Base-by-base conservation (phyloP, 305 asterid genomes). In the Nicotiana rustica region DNA sequence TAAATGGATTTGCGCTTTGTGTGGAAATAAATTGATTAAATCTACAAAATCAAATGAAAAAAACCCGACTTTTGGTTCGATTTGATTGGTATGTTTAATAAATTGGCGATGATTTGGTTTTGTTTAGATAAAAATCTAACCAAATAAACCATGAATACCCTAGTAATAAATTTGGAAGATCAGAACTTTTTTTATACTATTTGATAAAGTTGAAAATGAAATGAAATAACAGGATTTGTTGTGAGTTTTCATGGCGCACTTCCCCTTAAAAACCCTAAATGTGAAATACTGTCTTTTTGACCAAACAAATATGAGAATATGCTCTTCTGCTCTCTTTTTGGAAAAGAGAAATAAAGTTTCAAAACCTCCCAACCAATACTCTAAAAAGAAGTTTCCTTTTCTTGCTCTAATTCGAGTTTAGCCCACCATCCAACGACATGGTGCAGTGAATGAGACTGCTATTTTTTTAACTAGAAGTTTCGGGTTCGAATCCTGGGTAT, bases 221-320 rank as follows among this genome's bases (percentile, higher is more conserved):
- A 35, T 78, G 31, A 52, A 59, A 12, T 78, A 13, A 19, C 19
- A 19, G 12, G n/a, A 44, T 0, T 44, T 41, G 21, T 71, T 44
- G 41, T 13, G 36, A 71, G 55, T 71, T 71, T 47, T 47, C 61
- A 73, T 49, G 79, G 25, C 6, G 2, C 64, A 25, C 35, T 52
- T 14, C 33, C 10, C 25, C 31, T 56, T 14, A 21, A 44, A 25
- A 10, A 14, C 59, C 36, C 38, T 31, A 64, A 79, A 71, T 71
- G 61, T 71, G 36, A 44, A 70, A 52, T 67, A 31, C 13, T 15
- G 6, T 75, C 21, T 33, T 73, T 62, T 36, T 41, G 62, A 69
- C 57, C 61, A 38, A 66, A 65, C 38, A 38, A 66, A 65, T 38
- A 82, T 35, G 57, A 70, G 83, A 12, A 70, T 67, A 82, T 57